phyloP scores from a whole-genome alignment of 2,329 filamentous ascomycete species.

The Penicillium palitans region DNA sequence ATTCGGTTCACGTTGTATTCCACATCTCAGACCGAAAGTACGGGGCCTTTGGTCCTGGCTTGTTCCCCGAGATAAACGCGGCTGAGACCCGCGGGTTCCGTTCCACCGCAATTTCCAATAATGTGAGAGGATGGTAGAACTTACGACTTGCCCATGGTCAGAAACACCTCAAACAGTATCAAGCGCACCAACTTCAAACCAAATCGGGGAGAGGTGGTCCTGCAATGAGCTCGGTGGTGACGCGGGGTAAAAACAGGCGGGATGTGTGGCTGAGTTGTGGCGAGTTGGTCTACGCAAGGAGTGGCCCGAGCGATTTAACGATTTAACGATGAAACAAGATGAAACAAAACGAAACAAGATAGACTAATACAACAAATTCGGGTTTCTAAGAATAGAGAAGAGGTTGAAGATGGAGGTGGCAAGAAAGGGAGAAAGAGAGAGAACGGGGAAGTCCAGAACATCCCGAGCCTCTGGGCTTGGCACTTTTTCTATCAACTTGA shows the following conservation, averaged over 20 bases:
- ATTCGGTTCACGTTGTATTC: not conserved
- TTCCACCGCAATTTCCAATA: not conserved
- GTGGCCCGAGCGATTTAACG: not conserved
- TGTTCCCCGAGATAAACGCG: not conserved
- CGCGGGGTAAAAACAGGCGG: slow-evolving; percentile 25
- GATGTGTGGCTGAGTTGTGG: slow-evolving; percentile 24
- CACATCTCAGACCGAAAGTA: not conserved
- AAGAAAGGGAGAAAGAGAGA: not conserved
- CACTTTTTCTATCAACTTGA: slow-evolving; percentile 5
- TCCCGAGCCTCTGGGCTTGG: slow-evolving; percentile 23
- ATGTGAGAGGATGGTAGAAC: slow-evolving; percentile 18
- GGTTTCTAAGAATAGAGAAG: not conserved
- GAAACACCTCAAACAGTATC: slow-evolving; percentile 12
- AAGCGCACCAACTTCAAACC: slow-evolving; percentile 10
- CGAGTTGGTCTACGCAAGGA: slow-evolving; percentile 6
- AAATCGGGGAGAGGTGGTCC: slow-evolving; percentile 5
- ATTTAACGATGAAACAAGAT: not conserved
- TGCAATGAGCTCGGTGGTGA: slow-evolving; percentile 10
- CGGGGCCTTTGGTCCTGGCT: not conserved
- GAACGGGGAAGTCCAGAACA: slow-evolving; percentile 20
- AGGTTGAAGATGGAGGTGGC: slow-evolving; percentile 14
- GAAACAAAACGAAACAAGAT: not conserved
- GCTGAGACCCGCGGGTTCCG: not conserved
- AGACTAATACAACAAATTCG: not conserved
- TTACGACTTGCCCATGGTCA: slow-evolving; percentile 43